A percentile compares a stretch with the other conserved stretches of the same genome.
Conservation (phyloP, 805 yeast species). For the Metschnikowia vanudenii region DNA sequence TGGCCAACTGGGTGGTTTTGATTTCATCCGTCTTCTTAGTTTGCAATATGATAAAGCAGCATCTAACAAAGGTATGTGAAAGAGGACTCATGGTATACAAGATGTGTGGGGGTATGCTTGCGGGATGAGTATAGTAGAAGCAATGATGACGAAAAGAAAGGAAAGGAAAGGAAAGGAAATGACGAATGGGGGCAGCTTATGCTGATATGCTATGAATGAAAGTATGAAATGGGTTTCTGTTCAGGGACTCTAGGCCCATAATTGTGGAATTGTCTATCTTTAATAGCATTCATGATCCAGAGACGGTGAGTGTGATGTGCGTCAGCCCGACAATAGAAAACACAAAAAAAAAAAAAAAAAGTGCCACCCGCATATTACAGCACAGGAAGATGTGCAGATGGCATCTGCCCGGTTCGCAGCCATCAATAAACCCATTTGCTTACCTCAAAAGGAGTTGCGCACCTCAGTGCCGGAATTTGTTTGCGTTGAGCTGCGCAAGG, state of each 20-base stretch:
- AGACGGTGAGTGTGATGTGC: conserved; percentile 5
- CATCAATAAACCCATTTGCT: background rate
- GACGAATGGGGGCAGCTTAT: too few relatives aligned
- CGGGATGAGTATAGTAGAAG: too few relatives aligned
- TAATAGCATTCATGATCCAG: conserved; percentile 5
- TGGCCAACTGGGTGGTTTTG: conserved; percentile 12
- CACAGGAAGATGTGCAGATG: conserved; percentile 11
- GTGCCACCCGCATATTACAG: conserved; percentile 3
- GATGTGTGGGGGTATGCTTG: background rate
- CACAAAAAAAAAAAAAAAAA: conserved; percentile 1
- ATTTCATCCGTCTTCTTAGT: conserved; percentile 5
- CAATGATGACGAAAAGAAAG: too few relatives aligned
- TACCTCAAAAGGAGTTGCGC: background rate
- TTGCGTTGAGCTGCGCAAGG: background rate
- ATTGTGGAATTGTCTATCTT: conserved; percentile 11
- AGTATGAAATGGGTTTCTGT: background rate
- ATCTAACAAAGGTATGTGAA: conserved; percentile 13
- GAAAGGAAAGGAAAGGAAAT: too few relatives aligned
- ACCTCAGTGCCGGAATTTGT: background rate
- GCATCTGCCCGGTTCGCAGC: conserved; percentile 17
- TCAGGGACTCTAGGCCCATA: too few relatives aligned
- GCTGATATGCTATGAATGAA: background rate
- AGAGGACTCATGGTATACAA: conserved; percentile 9
- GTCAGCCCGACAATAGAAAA: conserved; percentile 11
- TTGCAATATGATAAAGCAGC: conserved; percentile 13